Evolutionary conservation across 2,329 filamentous ascomycete genomes (phyloP).

Genomic region (Aulographum hederae): DNA sequence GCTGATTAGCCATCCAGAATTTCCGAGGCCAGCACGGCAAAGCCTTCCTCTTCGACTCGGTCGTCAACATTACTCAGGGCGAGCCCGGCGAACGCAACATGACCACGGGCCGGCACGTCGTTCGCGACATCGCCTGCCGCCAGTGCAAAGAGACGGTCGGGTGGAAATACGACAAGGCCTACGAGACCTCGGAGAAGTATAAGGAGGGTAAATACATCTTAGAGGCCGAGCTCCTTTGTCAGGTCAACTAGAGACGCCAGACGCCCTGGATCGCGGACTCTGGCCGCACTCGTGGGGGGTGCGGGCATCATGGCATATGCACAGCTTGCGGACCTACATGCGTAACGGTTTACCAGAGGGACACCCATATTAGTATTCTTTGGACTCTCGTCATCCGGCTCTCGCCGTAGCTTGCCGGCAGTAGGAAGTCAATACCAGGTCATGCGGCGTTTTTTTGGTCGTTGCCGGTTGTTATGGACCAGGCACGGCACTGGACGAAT

Average conservation of each 20-base stretch:
- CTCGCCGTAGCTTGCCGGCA: no score
- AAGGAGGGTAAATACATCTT: conserved; percentile 98
- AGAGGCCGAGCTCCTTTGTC: conserved; percentile 75
- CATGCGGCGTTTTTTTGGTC: no score
- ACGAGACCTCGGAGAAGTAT: conserved; percentile 83
- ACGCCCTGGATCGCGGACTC: no score
- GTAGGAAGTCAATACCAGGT: no score
- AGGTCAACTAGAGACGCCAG: conserved; percentile 33
- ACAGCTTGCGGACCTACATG: no score
- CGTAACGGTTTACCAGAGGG: no score
- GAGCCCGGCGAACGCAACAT: conserved; percentile 90
- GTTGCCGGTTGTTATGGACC: no score
- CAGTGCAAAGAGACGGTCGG: conserved; percentile 88
- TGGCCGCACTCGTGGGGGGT: background rate
- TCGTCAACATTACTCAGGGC: conserved; percentile 75
- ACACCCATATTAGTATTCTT: no score
- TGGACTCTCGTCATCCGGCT: no score
- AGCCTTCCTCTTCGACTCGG: conserved; percentile 85
- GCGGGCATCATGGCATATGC: background rate
- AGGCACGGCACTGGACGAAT: no score
- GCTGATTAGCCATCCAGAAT: no score
- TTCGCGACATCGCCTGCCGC: conserved; percentile 79
- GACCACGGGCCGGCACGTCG: conserved; percentile 90
- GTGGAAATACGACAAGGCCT: conserved; percentile 98
- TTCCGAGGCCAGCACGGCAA: conserved; percentile 98